Evolutionary conservation across 192 early-diverging fungal genomes (phyloP), one percentile per base, ranked within the genome.

Genomic region (Gamsiella multidivaricata): DNA sequence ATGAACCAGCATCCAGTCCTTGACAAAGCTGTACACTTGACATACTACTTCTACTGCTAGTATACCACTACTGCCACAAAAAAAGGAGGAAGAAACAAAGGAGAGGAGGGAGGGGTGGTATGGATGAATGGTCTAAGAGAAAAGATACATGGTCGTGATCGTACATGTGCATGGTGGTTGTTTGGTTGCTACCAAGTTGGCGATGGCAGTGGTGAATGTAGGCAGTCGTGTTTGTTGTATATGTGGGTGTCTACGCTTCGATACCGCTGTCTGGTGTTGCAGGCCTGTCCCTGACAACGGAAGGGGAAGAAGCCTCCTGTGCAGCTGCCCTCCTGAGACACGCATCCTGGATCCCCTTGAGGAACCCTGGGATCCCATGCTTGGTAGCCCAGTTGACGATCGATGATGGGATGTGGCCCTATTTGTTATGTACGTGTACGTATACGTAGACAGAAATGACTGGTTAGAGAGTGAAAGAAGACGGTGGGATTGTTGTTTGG

Each of bases 341-440:
- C 0, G 74, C 74, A 33, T 78, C 74, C 54, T 78, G 74, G 17
- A 78, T 78, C 7, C 52, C 74, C 61, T 52, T 56, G n/a, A 78
- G 47, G 39, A 78, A 78, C 11, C 70, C 73, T 62, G 81, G 81
- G 33, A 83, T 70, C 9, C 79, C 81, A 5, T 57, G 58, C 61
- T 83, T 83, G 49, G 79, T 68, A 4, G 72, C 81, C 81, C 81
- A 83, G 45, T 83, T 83, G 50, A 74, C 69, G 39, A 83, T 68
- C 20, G 79, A 80, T 18, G 62, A 69, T 46, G 81, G 81, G 54
- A 83, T 80, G 42, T 70, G 70, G 18, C 76, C 81, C 54, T 78
- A 68, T 61, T 11, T 42, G n/a, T n/a, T n/a, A n/a, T n/a, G n/a
- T n/a, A n/a, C n/a, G n/a, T n/a, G n/a, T n/a, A n/a, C n/a, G n/a